Conservation (phyloP, 352 stramenopile genomes). For the Phytophthora brassicae region DNA sequence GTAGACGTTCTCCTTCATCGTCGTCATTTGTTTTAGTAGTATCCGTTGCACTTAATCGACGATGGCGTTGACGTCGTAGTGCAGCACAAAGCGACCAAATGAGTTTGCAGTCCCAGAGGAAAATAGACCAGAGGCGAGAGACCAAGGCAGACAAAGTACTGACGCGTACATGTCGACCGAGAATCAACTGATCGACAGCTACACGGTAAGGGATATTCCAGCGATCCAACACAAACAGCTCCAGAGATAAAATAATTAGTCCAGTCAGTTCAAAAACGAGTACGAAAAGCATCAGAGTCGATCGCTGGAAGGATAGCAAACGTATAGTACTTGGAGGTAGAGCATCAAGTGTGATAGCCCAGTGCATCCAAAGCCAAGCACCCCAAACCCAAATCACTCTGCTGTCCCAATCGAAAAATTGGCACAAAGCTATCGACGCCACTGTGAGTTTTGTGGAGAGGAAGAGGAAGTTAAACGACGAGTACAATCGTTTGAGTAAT, state of each 20-base stretch:
- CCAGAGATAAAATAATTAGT: conserved; percentile 26
- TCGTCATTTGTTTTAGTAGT: background rate
- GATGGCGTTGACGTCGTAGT: conserved; percentile 11
- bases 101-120: conserved; percentile 30
- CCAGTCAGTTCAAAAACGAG: conserved; percentile 15
- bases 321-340: conserved; percentile 20
- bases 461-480: conserved; percentile 38
- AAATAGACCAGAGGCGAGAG: conserved; percentile 26
- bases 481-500: conserved; percentile 23
- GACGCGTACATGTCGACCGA: conserved; percentile 10
- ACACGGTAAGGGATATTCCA: conserved; percentile 12
- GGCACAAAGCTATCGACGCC: conserved; percentile 15
- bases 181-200: conserved; percentile 13
- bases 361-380: conserved; percentile 39
- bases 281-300: conserved; percentile 15
- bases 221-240: conserved; percentile 29
- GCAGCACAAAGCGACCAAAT: conserved; percentile 25
- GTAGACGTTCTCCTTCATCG: conserved; percentile 26
- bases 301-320: conserved; percentile 28
- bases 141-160: conserved; percentile 21
- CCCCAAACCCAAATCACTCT: conserved; percentile 17
- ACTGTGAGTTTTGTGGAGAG: conserved; percentile 28
- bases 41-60: conserved; percentile 5
- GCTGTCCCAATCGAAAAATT: conserved; percentile 27
- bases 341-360: conserved; percentile 35